A percentile compares a stretch with the other conserved stretches of the same genome.
These are phyloP conservation scores for Vanrija sp. DNA, from an alignment of 1,284 basidiomycete species.

Conservation along the genomic window DNA sequence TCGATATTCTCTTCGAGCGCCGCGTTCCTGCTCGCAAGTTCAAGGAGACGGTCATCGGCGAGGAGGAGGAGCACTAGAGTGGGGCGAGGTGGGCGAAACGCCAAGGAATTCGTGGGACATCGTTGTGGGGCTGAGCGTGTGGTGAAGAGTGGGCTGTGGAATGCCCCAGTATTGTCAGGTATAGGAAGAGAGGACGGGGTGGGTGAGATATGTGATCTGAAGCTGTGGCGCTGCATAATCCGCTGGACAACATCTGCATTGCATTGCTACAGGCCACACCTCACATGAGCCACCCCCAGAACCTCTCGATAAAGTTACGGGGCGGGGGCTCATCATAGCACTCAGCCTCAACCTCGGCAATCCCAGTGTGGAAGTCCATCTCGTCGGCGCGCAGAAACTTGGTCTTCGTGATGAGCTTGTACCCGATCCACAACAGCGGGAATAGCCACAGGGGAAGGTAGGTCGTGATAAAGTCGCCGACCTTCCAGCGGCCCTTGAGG, in stretches of 20 bases:
- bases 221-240: too few relatives aligned
- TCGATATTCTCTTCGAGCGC: constrained; percentile 43
- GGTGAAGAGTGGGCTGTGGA: too few relatives aligned
- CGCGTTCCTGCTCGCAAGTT: constrained; percentile 41
- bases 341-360: constrained; percentile 31
- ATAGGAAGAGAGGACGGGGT: too few relatives aligned
- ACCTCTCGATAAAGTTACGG: too few relatives aligned
- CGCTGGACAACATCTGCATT: too few relatives aligned
- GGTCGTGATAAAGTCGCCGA: constrained; percentile 10
- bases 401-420: constrained; percentile 33
- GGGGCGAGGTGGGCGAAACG: not conserved
- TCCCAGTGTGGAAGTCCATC: constrained; percentile 30
- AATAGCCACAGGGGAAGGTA: constrained; percentile 52
- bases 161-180: too few relatives aligned
- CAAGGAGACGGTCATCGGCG: constrained; percentile 30
- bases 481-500: constrained; percentile 12
- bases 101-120: too few relatives aligned
- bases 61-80: constrained; percentile 20
- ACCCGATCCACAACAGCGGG: constrained; percentile 63
- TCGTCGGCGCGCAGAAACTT: constrained; percentile 20
- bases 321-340: too few relatives aligned
- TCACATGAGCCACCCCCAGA: too few relatives aligned
- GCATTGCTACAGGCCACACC: too few relatives aligned
- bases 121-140: too few relatives aligned
- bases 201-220: too few relatives aligned